Percentiles rank a stretch among this genome's conserved stretches.
Evolutionary conservation across 2,329 filamentous ascomycete species (phyloP).

Genomic region (Diaporthe citriasiana): DNA sequence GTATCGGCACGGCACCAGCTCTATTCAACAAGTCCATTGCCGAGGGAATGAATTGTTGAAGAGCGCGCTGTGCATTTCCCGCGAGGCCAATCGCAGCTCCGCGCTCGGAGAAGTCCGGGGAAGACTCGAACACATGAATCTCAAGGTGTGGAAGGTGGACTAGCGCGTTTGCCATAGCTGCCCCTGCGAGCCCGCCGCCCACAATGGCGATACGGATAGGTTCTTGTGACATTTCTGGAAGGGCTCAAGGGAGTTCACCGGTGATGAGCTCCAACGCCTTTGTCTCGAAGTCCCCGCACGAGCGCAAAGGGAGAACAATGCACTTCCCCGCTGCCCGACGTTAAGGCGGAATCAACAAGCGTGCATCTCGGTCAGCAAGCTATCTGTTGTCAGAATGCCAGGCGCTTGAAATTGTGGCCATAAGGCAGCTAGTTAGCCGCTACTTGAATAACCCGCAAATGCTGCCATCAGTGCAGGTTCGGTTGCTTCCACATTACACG

Average conservation of each 20-base stretch:
- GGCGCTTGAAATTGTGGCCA: background rate
- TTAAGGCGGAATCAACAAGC: background rate
- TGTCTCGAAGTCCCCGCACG: background rate
- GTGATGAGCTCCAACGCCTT: background rate
- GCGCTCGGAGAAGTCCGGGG: background rate
- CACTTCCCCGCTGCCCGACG: background rate
- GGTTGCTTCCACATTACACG: too few relatives aligned
- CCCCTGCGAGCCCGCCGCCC: slow-evolving; percentile 1
- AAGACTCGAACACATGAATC: background rate
- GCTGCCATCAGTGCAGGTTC: too few relatives aligned
- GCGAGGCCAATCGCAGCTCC: background rate
- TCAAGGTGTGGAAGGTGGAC: slow-evolving; percentile 6
- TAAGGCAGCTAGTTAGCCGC: background rate
- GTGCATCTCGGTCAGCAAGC: slow-evolving; percentile 1
- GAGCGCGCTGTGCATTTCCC: slow-evolving; percentile 1
- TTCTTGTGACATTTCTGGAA: background rate
- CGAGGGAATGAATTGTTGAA: background rate
- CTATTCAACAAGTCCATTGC: background rate
- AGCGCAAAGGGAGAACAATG: background rate
- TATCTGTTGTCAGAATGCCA: background rate
- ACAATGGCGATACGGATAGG: background rate
- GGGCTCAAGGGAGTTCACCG: background rate
- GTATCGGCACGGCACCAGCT: background rate
- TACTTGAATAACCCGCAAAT: too few relatives aligned
- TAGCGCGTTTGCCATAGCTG: background rate